Evolutionary conservation across 192 early-diverging fungal species (phyloP).

Genomic region (Blastocladiella britannica): DNA sequence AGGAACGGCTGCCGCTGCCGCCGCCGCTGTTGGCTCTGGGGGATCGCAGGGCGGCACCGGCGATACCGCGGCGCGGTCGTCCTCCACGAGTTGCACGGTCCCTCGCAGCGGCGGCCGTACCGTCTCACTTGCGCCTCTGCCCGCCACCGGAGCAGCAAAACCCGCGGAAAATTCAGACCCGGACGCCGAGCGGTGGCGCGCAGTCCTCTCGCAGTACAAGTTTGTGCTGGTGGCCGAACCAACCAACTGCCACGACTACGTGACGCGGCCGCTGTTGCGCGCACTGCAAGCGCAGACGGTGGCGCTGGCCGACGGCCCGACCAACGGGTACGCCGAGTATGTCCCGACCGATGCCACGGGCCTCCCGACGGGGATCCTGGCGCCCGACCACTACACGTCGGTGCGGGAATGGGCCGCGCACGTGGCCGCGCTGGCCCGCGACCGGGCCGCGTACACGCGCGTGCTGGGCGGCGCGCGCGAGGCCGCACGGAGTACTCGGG

Average conservation of each 20-base stretch:
- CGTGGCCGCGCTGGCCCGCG: neutral
- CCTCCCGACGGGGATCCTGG: neutral
- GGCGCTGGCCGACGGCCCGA: neutral
- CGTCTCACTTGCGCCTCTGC: too few relatives aligned
- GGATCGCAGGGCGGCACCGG: too few relatives aligned
- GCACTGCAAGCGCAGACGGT: neutral
- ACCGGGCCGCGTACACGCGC: neutral
- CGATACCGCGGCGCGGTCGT: too few relatives aligned
- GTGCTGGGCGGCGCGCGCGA: neutral
- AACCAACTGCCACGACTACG: neutral
- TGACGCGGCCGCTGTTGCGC: neutral
- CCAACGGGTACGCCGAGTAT: neutral
- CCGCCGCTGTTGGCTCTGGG: neutral
- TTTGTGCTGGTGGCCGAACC: neutral
- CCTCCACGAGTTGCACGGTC: too few relatives aligned
- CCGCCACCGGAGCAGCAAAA: too few relatives aligned
- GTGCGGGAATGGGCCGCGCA: neutral
- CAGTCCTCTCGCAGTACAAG: too few relatives aligned
- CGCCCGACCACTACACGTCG: neutral
- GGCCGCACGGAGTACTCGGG: neutral
- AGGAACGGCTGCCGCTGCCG: neutral
- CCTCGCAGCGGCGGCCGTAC: too few relatives aligned
- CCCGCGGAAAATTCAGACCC: too few relatives aligned
- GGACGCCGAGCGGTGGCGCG: too few relatives aligned
- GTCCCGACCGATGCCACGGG: too few relatives aligned